Conservation (phyloP, 768 basidiomycete species). For the Trametes cingulata region DNA sequence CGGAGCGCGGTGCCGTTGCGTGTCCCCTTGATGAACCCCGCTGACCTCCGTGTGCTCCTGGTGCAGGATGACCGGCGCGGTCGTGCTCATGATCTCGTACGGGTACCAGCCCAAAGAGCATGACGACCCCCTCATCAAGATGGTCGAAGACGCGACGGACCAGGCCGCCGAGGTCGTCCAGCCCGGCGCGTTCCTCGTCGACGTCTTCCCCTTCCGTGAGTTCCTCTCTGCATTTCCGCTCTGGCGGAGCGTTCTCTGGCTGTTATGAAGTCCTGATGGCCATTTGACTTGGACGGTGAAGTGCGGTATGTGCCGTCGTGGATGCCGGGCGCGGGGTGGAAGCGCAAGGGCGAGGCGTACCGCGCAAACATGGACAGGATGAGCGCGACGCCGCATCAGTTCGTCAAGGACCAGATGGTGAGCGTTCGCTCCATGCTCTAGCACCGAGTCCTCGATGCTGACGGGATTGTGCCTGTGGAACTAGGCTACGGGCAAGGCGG, state of each 20-base stretch:
- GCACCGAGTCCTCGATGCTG: background rate
- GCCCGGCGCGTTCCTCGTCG: conserved; percentile 39
- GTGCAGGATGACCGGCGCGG: conserved; percentile 30
- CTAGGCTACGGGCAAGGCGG: conserved; percentile 24
- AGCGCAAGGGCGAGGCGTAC: conserved; percentile 35
- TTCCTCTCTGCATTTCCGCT: background rate
- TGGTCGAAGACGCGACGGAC: conserved; percentile 25
- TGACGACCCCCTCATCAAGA: conserved; percentile 23
- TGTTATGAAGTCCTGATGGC: background rate
- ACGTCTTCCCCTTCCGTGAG: conserved; percentile 34
- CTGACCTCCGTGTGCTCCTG: background rate
- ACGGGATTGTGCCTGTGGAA: background rate
- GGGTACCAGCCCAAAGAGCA: conserved; percentile 28
- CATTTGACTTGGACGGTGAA: background rate
- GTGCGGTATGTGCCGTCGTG: conserved; percentile 36
- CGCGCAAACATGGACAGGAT: conserved; percentile 19
- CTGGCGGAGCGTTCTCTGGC: background rate
- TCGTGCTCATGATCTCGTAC: conserved; percentile 32
- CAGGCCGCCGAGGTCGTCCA: conserved; percentile 23
- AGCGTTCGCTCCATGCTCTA: background rate
- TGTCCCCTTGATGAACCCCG: background rate
- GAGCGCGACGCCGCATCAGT: conserved; percentile 32
- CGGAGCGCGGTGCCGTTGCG: background rate
- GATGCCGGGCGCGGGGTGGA: conserved; percentile 43
- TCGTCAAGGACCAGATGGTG: conserved; percentile 37